Evolutionary conservation across 2,329 filamentous ascomycete genomes (phyloP), one percentile per base, ranked within the genome.

Genomic region (Diaporthe longicolla): DNA sequence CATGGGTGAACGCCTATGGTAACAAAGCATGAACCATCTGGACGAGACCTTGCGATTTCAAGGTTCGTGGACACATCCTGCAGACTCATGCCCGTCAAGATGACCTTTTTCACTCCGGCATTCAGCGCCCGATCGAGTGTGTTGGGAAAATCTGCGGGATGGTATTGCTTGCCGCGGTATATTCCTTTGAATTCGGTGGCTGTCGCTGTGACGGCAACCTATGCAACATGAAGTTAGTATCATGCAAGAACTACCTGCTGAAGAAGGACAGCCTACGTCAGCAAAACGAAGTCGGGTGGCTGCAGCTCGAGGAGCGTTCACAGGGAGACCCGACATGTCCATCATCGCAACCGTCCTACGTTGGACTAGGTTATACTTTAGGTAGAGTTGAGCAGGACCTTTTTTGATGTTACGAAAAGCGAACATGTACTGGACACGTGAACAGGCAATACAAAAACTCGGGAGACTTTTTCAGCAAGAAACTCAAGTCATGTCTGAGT

Each of bases 191-290:
- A 52, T 26, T 52, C 48, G 48, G 24, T 52, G n/a, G 48, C 48
- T 52, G 48, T 52, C n/a, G 48, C 48, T 15, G 48, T 52, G n/a
- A 52, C 48, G 11, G 48, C 48, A 52, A 52, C 48, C 48, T 52
- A 21, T 52, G 48, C n/a, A 52, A 52, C 15, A 26, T n/a, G 11
- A 26, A 6, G 10, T 52, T 19, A 52, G n/a, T 11, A 15, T 4
- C 4, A 21, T 52, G n/a, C n/a, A 24, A 52, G 48, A 52, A 10
- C 9, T 6, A 52, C 10, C n/a, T 21, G n/a, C 11, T 26, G 48
- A 52, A 24, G 9, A 52, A n/a, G 48, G n/a, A n/a, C n/a, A 52
- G 13, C 48, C 48, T 52, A 52, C 48, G 48, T 52, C 48, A n/a
- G 48, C 48, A 52, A 52, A 52, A 24, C n/a, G 48, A 26, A 52